Percentiles rank a stretch among this genome's conserved stretches.
Conservation (phyloP, 257 asterid species). For the Gardenia jasminoides region DNA sequence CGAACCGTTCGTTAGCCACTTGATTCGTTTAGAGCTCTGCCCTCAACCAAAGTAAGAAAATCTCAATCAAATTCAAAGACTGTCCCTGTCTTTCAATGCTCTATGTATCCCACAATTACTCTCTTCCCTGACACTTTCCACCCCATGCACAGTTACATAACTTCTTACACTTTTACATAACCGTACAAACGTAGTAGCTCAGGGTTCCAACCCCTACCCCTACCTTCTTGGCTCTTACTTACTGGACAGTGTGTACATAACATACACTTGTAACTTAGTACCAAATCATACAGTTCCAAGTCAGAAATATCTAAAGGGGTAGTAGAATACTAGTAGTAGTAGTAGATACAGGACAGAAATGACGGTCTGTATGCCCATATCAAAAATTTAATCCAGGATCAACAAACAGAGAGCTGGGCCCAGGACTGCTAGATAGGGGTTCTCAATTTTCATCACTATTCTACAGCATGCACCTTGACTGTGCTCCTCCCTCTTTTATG, state of each 20-base stretch:
- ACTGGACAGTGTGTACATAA: background rate
- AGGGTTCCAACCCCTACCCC: constrained; percentile 40
- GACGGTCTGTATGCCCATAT: background rate
- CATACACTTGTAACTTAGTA: background rate
- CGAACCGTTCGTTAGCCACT: no score
- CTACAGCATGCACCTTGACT: background rate
- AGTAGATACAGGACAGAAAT: background rate
- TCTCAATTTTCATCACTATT: background rate
- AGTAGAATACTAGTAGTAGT: background rate
- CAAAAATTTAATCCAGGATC: constrained; percentile 5
- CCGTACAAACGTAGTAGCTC: constrained; percentile 18
- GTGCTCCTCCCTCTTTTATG: background rate
- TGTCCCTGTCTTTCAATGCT: constrained; percentile 25
- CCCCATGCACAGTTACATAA: constrained; percentile 21
- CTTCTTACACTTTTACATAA: constrained; percentile 25
- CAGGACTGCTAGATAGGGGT: background rate
- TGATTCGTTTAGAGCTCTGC: no score
- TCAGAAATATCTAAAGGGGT: constrained; percentile 29
- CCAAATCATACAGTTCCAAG: constrained; percentile 19
- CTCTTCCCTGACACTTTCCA: background rate
- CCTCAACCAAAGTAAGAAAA: constrained; percentile 27
- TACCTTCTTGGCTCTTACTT: constrained; percentile 20
- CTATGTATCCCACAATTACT: constrained; percentile 26
- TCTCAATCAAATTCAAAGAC: constrained; percentile 36
- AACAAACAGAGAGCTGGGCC: background rate